Evolutionary conservation across 306 rosid species (phyloP), one percentile per base, ranked within the genome.

Genomic region (Echinosophora koreensis): DNA sequence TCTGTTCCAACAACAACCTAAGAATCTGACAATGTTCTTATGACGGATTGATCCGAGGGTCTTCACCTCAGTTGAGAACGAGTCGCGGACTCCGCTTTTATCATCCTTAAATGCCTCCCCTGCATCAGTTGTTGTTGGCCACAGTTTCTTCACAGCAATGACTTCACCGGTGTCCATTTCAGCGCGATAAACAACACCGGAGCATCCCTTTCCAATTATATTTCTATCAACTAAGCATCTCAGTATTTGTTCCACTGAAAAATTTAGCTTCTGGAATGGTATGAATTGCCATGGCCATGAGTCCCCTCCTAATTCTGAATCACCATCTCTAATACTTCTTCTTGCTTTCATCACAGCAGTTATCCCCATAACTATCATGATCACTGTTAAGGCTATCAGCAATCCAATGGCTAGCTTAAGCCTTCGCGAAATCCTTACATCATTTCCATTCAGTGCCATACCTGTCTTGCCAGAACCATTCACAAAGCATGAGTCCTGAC

Each of bases 131-230:
- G 90, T 76, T 41, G 86, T 85, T 18, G 97, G 97, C 97, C 97
- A 92, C 37, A 95, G 82, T 86, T 92, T 92, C 90, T 95, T 95
- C 81, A 95, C 99, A 7, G 99, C 99, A 77, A 95, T 84, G 81
- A 86, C 92, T 44, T 92, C 88, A 0, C 97, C 98, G 3, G 79
- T 81, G 10, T 83, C 84, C 89, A 88, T 86, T 79, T 89, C 97
- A 10, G 96, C 97, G 0, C 92, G 91, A 70, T 95, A 95, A 55
- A 92, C 99, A 27, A 92, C 88, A 69, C 99, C 99, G 2, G 97
- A 89, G 64, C 97, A 89, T 17, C 99, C 97, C 84, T 89, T 92
- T 3, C 99, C 99, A 10, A 95, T 92, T 61, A 92, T 85, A 32
- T 95, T 95, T 54, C 87, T 72, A 62, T 92, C 97, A 67, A 92